Conservation (phyloP, 164 flowering plant genomes). For the Taxillus chinensis region DNA sequence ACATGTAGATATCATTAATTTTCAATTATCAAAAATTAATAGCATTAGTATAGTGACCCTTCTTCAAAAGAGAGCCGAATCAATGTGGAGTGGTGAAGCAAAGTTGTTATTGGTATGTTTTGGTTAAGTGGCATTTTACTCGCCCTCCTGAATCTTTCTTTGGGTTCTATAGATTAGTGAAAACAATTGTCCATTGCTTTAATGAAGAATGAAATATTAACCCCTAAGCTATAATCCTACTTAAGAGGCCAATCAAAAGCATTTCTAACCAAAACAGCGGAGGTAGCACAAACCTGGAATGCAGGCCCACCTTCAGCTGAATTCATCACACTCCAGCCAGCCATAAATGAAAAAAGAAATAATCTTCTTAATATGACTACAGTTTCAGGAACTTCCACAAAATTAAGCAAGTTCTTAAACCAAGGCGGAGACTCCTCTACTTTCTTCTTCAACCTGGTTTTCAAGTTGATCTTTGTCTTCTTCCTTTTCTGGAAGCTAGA, state of each 20-base stretch:
- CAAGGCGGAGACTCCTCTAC: conserved; percentile 98
- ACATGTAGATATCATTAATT: too few species aligned
- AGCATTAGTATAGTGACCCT: too few species aligned
- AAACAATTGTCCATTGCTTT: too few species aligned
- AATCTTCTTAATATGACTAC: conserved; percentile 75
- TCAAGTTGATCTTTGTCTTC: conserved; percentile 84
- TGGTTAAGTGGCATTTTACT: too few species aligned
- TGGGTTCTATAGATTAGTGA: too few species aligned
- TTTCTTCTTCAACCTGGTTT: conserved; percentile 67
- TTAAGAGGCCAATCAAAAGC: not conserved
- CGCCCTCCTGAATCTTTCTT: too few species aligned
- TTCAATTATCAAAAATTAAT: too few species aligned
- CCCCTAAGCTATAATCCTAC: too few species aligned
- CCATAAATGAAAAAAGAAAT: conserved; percentile 87
- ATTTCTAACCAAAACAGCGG: not conserved
- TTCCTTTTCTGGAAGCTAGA: conserved; percentile 64
- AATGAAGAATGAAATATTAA: too few species aligned
- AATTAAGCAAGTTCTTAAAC: conserved; percentile 59
- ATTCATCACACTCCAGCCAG: conserved; percentile 84
- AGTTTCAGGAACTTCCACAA: conserved; percentile 72
- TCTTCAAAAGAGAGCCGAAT: too few species aligned
- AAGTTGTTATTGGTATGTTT: too few species aligned
- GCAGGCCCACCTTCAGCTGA: conserved; percentile 98
- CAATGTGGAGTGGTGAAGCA: too few species aligned
- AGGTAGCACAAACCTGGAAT: conserved; percentile 62